Conservation (phyloP, 495 filamentous ascomycete species). For the Pyrenula massariospora region DNA sequence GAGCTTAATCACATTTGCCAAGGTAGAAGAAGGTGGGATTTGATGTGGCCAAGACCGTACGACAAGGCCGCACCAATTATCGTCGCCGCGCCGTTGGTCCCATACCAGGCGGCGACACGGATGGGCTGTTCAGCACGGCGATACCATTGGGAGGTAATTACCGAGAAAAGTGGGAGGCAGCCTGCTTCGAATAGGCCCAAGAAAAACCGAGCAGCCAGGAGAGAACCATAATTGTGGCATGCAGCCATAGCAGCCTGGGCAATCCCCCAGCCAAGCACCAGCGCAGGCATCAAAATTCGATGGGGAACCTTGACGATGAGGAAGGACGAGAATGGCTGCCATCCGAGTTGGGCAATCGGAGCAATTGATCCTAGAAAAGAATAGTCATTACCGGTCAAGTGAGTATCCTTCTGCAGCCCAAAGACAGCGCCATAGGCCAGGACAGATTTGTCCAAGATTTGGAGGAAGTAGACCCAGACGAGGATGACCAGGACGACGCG, state of each 20-base stretch:
- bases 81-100: conserved; percentile 35
- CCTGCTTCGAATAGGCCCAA: conserved; percentile 42
- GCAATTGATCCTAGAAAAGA: conserved; percentile 50
- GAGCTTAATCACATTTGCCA: conserved; percentile 49
- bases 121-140: conserved; percentile 36
- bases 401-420: conserved; percentile 41
- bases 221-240: conserved; percentile 22
- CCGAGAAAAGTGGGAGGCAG: conserved; percentile 46
- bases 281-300: conserved; percentile 47
- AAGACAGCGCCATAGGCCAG: conserved; percentile 54
- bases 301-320: conserved; percentile 57
- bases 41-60: conserved; percentile 43
- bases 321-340: conserved; percentile 54
- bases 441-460: conserved; percentile 55
- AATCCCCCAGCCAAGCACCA: conserved; percentile 44
- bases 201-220: conserved; percentile 37
- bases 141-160: conserved; percentile 39
- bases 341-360: conserved; percentile 51
- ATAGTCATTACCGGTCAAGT: conserved; percentile 46
- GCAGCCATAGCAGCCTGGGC: conserved; percentile 34
- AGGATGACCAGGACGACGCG: conserved; percentile 43
- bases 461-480: conserved; percentile 53
- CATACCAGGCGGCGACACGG: conserved; percentile 37
- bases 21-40: conserved; percentile 32
- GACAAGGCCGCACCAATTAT: conserved; percentile 33